Percentiles rank a stretch among this genome's conserved stretches.
phyloP scores from a whole-genome alignment of 2,329 filamentous ascomycete species.

The Aureobasidium sp. region DNA sequence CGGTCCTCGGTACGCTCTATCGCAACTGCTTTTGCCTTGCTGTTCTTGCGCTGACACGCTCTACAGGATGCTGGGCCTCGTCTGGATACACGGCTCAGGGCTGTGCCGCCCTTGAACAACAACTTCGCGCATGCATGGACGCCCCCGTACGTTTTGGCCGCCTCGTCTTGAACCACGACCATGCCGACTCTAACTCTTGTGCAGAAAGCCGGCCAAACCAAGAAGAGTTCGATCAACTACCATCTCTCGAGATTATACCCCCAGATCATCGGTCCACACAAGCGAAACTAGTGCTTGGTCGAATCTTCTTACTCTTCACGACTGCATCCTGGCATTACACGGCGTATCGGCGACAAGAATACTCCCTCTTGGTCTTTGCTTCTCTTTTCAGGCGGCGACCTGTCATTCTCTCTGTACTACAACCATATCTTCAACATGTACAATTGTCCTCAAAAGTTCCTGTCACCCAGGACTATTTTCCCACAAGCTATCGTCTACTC shows the following conservation, averaged over 20 bases:
- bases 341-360: conserved; percentile 11
- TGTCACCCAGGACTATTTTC: neutral
- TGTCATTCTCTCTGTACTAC: neutral
- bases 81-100: conserved; percentile 59
- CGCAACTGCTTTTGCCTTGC: neutral
- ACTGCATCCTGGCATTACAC: conserved; percentile 8
- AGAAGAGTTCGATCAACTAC: conserved; percentile 83
- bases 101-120: conserved; percentile 52
- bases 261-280: conserved; percentile 62
- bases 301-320: neutral
- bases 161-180: neutral
- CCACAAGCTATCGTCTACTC: neutral
- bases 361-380: conserved; percentile 7
- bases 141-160: conserved; percentile 49
- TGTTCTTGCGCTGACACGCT: neutral
- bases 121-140: conserved; percentile 69
- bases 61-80: conserved; percentile 73
- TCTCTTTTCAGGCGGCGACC: conserved; percentile 5
- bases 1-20: conserved; percentile 51
- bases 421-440: conserved; percentile 3
- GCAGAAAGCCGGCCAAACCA: conserved; percentile 48
- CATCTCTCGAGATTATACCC: conserved; percentile 72
- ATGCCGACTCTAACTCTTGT: conserved; percentile 3
- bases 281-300: conserved; percentile 45
- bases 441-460: neutral